Evolutionary conservation across 2,329 filamentous ascomycete genomes (phyloP).

Genomic region (Trichoderma asperellum): DNA sequence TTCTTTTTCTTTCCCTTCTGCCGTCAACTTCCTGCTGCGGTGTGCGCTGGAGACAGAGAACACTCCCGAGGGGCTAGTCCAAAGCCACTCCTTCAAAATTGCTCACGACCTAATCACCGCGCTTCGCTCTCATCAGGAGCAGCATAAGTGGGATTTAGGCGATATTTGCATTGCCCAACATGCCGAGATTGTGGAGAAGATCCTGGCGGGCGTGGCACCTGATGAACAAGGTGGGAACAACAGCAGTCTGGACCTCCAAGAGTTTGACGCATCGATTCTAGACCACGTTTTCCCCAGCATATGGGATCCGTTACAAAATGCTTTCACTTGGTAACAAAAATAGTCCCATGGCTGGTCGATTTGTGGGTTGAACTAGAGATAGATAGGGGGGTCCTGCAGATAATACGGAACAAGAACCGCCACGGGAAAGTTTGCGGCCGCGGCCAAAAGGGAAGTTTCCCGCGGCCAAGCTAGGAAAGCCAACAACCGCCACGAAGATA

Average conservation of each 20-base stretch:
- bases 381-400: background rate
- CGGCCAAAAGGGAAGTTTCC: slow-evolving; percentile 22
- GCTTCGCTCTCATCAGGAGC: slow-evolving; percentile 46
- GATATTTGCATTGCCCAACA: slow-evolving; percentile 55
- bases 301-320: slow-evolving; percentile 45
- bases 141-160: slow-evolving; percentile 53
- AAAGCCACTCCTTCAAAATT: slow-evolving; percentile 48
- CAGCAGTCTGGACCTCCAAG: slow-evolving; percentile 33
- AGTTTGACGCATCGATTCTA: slow-evolving; percentile 42
- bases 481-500: slow-evolving; percentile 21
- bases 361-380: background rate
- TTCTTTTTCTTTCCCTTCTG: slow-evolving; percentile 53
- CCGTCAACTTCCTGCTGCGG: slow-evolving; percentile 55
- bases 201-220: slow-evolving; percentile 39
- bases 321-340: slow-evolving; percentile 36
- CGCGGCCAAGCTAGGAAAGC: slow-evolving; percentile 29
- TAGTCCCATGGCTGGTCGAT: background rate
- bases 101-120: slow-evolving; percentile 48
- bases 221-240: slow-evolving; percentile 32
- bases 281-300: slow-evolving; percentile 43
- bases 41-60: slow-evolving; percentile 52
- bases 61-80: slow-evolving; percentile 40
- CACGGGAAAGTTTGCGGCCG: slow-evolving; percentile 28
- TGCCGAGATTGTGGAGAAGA: slow-evolving; percentile 51
- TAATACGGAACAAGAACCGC: slow-evolving; percentile 21